Base-by-base conservation (phyloP, 2,329 filamentous ascomycete species). In the Coniochaeta sp. region DNA sequence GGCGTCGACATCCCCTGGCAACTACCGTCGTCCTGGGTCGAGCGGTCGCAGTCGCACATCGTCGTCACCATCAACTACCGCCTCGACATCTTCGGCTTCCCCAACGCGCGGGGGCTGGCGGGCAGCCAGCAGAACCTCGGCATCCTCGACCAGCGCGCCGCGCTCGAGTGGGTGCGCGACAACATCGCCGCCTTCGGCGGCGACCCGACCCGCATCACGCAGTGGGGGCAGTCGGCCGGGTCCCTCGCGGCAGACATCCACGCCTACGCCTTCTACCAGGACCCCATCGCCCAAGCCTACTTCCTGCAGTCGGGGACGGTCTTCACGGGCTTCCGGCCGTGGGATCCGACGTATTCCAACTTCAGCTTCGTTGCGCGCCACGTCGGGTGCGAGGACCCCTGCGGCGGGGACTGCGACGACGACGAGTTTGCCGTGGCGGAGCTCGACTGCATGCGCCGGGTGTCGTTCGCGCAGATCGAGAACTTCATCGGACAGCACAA, bases 121-220 rank as follows among this genome's bases (percentile, higher is more conserved):
- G 63, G 55, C 1, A 59, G 58, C 19, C 33, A 59, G 0, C 69
- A 73, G 36, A 83, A 82, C 60, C 65, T 79, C 1, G 80, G 78
- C 0, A 66, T 82, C 4, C 71, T 75, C 1, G 81, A 85, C 64
- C 81, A 83, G 63, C 75, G 79, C 3, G 62, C 73, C 0, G 79
- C 78, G 0, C 68, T 82, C 0, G 76, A 81, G 67, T 82, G 80
- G 80, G 66, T 80, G 0, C 73, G 70, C 5, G 70, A 76, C 59
- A 81, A 82, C 63, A 75, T 79, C 28, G 72, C 66, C 11, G 66
- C 65, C 1, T 82, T 82, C 62, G 77, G 79, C 47, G 80, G 81
- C 22, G 74, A 79, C 60, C 67, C 72, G 0, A 36, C 60, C 6
- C 67, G 68, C 14, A 79, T 80, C 62, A 71, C 72, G 1, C 70